Base-by-base conservation (phyloP, 1,139 yeast species). In the Yamadazyma dushanensis region DNA sequence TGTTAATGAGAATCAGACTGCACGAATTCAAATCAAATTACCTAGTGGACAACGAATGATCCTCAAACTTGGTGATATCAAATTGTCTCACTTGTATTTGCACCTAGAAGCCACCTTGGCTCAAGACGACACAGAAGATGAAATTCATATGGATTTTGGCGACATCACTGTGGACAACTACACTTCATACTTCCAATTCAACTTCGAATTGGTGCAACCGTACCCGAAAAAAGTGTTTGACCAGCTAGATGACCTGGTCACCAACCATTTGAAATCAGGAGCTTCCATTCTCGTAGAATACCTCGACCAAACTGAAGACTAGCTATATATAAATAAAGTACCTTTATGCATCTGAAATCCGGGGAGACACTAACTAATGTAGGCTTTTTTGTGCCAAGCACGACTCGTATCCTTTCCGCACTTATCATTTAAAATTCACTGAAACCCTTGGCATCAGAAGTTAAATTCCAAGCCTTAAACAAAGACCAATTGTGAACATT, bases 41-140 rank as follows among this genome's bases (percentile, higher is more conserved):
- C 76, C 76, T 2, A 45, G 73, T 26, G 96, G 97, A 1, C 70
- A 70, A 32, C 67, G 95, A 32, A 55, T 81, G 3, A 66, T 85
- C 7, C 77, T 88, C 39, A 53, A 61, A 18, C 14, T 47, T 5
- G 31, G 32, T 20, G 70, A 73, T 16, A 67, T 75, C 11, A 61
- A 78, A 0, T 54, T 83, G n/a, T 67, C 66, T 30, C 84, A 84
- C 25, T 56, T 90, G 4, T 88, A 87, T 55, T 68, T 80, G 30
- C 78, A 70, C 49, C 77, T 86, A 29, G 88, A 83, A 41, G 62
- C 70, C 13, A 62, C 63, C 35, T 43, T 70, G 26, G 43, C 40
- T 15, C 44, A 40, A 3, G 39, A 42, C 4, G 25, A 26, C 8
- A 11, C 16, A n/a, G 40, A 38, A 13, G 53, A 43, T 22, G 42